Conservation (phyloP, 768 basidiomycete genomes). For the Lyophyllum semitale region DNA sequence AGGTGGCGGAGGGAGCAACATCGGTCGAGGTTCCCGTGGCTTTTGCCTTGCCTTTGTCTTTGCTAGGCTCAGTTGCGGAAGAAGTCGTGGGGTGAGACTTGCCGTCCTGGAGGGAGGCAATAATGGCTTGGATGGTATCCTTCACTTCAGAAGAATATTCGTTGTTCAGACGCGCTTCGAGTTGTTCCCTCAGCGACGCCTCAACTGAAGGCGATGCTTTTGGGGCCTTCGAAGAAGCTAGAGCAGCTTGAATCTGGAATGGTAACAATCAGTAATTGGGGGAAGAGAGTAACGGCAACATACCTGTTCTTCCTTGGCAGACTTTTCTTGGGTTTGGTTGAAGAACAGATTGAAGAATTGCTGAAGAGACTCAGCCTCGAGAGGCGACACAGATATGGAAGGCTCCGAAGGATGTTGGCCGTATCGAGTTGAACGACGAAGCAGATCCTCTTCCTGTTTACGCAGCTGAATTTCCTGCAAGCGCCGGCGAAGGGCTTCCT, state of each 20-base stretch:
- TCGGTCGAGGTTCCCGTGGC: slow-evolving; percentile 13
- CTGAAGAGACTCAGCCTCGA: not conserved
- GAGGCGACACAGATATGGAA: not conserved
- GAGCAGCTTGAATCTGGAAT: not conserved
- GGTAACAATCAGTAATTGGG: not conserved
- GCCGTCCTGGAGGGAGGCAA: slow-evolving; percentile 33
- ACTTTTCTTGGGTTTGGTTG: not conserved
- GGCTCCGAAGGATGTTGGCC: not conserved
- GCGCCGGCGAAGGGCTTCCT: slow-evolving; percentile 28
- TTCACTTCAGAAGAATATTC: slow-evolving; percentile 32
- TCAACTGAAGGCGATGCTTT: slow-evolving; percentile 7
- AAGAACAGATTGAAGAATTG: not conserved
- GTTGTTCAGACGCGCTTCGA: slow-evolving; percentile 31
- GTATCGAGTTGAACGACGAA: slow-evolving; percentile 6
- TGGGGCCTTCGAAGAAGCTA: not conserved
- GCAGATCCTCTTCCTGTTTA: slow-evolving; percentile 10
- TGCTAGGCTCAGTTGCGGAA: not conserved
- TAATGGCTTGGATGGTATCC: slow-evolving; percentile 43
- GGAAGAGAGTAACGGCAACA: not conserved
- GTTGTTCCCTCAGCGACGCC: slow-evolving; percentile 27
- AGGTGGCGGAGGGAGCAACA: slow-evolving; percentile 11
- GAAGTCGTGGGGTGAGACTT: not conserved
- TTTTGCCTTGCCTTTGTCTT: slow-evolving; percentile 42
- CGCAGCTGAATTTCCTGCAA: slow-evolving; percentile 21
- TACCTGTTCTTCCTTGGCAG: not conserved